phyloP scores from a whole-genome alignment of 164 flowering plant genomes.

The Euptelea pleiosperma region DNA sequence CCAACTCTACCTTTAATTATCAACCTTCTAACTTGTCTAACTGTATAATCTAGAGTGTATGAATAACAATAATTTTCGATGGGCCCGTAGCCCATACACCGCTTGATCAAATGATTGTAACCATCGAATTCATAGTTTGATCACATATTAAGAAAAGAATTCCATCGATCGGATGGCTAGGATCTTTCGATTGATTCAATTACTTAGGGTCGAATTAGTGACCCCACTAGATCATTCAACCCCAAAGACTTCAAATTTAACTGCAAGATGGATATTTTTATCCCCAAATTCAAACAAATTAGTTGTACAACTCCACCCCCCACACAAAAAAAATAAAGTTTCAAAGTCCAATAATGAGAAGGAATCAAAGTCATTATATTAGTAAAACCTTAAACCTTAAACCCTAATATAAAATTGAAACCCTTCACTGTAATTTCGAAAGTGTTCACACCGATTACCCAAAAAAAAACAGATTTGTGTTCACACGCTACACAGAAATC shows the following conservation, averaged over 20 bases:
- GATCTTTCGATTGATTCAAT: too few species aligned
- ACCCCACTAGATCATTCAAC: background rate
- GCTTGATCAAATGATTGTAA: too few species aligned
- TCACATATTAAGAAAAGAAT: too few species aligned
- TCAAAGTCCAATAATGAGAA: background rate
- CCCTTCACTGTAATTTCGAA: background rate
- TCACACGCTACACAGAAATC: background rate
- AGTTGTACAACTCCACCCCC: conserved; percentile 11
- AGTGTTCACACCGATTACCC: background rate
- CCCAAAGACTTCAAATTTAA: background rate
- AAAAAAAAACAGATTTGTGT: background rate
- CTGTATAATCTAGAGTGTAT: background rate
- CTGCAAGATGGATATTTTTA: background rate
- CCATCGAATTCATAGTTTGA: too few species aligned
- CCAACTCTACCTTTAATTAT: conserved; percentile 4
- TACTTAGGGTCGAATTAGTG: too few species aligned
- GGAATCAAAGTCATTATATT: background rate
- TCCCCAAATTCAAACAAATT: conserved; percentile 4
- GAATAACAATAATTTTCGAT: too few species aligned
- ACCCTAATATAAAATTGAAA: background rate
- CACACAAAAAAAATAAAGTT: background rate
- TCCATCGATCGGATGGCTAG: too few species aligned
- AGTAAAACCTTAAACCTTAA: background rate
- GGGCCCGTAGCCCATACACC: too few species aligned
- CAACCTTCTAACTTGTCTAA: background rate